Percentiles rank a stretch among this genome's conserved stretches.
These are phyloP conservation scores for Irpex lacteus DNA, from an alignment of 1,284 basidiomycete species.

Conservation along the genomic window DNA sequence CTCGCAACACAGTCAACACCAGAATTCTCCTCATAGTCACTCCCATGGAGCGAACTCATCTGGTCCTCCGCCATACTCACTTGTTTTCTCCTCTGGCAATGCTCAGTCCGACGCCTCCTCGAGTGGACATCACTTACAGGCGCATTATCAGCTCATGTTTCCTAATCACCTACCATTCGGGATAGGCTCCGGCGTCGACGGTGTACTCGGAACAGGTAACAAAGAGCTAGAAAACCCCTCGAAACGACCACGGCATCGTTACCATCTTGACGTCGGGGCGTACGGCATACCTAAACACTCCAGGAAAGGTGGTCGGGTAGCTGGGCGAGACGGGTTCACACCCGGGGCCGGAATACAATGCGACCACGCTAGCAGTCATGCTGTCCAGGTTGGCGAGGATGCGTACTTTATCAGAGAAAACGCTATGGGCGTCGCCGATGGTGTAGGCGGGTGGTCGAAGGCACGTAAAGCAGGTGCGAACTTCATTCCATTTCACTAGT, in stretches of 20 bases:
- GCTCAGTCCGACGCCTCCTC: neutral
- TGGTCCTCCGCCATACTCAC: slow-evolving; percentile 34
- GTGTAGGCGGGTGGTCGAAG: slow-evolving; percentile 82
- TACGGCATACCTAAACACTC: slow-evolving; percentile 60
- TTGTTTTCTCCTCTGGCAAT: slow-evolving; percentile 42
- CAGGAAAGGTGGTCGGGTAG: slow-evolving; percentile 19
- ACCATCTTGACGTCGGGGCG: slow-evolving; percentile 70
- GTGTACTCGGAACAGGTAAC: slow-evolving; percentile 18
- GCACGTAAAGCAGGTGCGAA: slow-evolving; percentile 34
- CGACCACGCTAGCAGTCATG: slow-evolving; percentile 37
- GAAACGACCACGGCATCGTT: slow-evolving; percentile 33
- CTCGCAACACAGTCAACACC: neutral
- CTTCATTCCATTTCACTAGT: neutral
- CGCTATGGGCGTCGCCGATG: slow-evolving; percentile 86
- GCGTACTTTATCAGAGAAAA: slow-evolving; percentile 83
- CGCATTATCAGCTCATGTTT: slow-evolving; percentile 36
- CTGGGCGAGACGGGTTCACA: slow-evolving; percentile 29
- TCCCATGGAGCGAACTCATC: slow-evolving; percentile 14
- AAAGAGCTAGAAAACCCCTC: neutral
- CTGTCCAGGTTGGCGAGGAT: slow-evolving; percentile 83
- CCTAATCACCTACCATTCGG: slow-evolving; percentile 36
- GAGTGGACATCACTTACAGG: slow-evolving; percentile 11
- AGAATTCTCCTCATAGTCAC: slow-evolving; percentile 25
- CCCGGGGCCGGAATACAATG: slow-evolving; percentile 13
- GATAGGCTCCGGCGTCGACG: slow-evolving; percentile 29